These are phyloP conservation scores for Globisporangium carolinianum DNA, from an alignment of 352 stramenopile genomes.

Conservation along the genomic window DNA sequence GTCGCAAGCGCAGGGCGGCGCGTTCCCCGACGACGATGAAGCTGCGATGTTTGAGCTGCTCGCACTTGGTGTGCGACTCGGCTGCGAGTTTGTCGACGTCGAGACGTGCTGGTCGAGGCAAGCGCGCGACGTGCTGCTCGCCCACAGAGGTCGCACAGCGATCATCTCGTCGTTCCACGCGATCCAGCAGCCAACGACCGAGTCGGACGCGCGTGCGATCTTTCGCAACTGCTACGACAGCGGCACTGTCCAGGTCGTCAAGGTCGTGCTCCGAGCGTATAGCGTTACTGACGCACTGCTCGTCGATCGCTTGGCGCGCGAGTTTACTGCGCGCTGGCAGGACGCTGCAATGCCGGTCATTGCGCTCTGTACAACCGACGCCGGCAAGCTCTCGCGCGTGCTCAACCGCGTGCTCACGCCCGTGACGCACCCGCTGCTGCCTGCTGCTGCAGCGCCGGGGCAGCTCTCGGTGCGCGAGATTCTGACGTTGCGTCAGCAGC, in stretches of 20 bases:
- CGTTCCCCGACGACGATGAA: slow-evolving; percentile 89
- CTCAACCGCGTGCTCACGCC: slow-evolving; percentile 95
- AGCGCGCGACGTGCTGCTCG: slow-evolving; percentile 50
- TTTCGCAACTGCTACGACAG: slow-evolving; percentile 67
- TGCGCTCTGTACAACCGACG: slow-evolving; percentile 90
- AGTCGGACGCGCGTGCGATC: slow-evolving; percentile 39
- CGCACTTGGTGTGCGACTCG: slow-evolving; percentile 86
- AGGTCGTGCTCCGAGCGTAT: slow-evolving; percentile 87
- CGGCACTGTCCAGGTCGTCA: slow-evolving; percentile 82
- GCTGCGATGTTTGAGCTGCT: slow-evolving; percentile 86
- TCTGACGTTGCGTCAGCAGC: slow-evolving; percentile 76
- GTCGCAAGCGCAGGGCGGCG: slow-evolving; percentile 91
- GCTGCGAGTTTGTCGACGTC: slow-evolving; percentile 95
- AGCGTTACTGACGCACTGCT: slow-evolving; percentile 77
- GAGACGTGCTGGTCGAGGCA: slow-evolving; percentile 86
- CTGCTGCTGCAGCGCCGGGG: slow-evolving; percentile 91
- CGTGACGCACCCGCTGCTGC: slow-evolving; percentile 92
- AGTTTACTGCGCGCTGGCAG: slow-evolving; percentile 37
- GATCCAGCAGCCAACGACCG: slow-evolving; percentile 40
- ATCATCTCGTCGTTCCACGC: slow-evolving; percentile 81
- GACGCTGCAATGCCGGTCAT: slow-evolving; percentile 89
- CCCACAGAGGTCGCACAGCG: slow-evolving; percentile 32
- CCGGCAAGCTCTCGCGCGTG: slow-evolving; percentile 91
- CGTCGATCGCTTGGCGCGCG: slow-evolving; percentile 60
- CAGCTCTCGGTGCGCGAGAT: slow-evolving; percentile 95